Evolutionary conservation across 257 asterid genomes (phyloP).

Genomic region (Solanum verrucosum): DNA sequence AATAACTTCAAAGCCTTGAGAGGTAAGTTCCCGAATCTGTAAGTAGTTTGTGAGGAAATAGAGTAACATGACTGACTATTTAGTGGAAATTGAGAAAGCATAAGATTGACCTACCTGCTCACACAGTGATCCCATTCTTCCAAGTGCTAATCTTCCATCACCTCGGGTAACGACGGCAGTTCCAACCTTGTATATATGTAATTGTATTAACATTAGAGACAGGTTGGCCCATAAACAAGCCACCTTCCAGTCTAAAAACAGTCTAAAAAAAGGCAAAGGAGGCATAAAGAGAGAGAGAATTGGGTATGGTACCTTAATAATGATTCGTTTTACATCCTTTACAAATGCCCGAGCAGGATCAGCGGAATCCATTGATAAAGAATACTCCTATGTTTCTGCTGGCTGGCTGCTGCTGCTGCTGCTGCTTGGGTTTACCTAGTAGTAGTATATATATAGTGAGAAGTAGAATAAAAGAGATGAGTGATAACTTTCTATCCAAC

Average conservation of each 20-base stretch:
- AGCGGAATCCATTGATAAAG: conserved; percentile 13
- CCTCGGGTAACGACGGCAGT: conserved; percentile 74
- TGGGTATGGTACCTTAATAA: conserved; percentile 28
- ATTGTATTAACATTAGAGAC: neutral
- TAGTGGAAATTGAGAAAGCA: neutral
- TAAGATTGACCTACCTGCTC: conserved; percentile 89
- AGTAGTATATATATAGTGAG: neutral
- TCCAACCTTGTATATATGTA: conserved; percentile 43
- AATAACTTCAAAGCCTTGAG: conserved; percentile 83
- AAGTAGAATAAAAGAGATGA: neutral
- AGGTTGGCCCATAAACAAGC: neutral
- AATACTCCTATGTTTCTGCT: neutral
- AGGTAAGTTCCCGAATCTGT: conserved; percentile 83
- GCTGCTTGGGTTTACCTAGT: neutral
- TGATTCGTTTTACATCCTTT: conserved; percentile 37
- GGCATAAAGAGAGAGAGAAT: neutral
- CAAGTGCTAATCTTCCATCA: conserved; percentile 88
- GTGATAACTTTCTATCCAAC: neutral
- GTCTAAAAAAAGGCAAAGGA: neutral
- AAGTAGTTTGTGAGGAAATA: conserved; percentile 11
- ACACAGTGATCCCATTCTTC: conserved; percentile 92
- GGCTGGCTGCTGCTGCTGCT: neutral
- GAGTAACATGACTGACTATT: conserved; percentile 1
- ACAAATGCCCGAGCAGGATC: conserved; percentile 44
- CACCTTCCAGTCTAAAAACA: neutral